These are phyloP conservation scores for Persicaria tinctoria DNA, from an alignment of 148 eudicot genomes.

Conservation along the genomic window DNA sequence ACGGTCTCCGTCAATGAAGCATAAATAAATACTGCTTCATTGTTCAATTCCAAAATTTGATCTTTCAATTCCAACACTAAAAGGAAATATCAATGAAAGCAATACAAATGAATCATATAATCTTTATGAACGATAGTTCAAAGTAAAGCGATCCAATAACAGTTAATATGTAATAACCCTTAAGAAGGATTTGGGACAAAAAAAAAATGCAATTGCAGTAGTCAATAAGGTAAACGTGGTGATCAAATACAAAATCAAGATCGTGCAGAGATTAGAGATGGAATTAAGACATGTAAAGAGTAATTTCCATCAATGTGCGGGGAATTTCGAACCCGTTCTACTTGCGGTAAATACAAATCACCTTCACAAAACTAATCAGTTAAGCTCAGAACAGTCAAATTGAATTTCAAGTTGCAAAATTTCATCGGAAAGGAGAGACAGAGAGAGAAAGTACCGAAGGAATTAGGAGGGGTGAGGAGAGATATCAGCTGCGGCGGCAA, in stretches of 20 bases:
- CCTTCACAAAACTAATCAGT: slow-evolving; percentile 29
- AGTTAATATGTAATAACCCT: neutral
- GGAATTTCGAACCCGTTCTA: slow-evolving; percentile 60
- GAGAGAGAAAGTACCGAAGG: slow-evolving; percentile 29
- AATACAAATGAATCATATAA: neutral
- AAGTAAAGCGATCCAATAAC: neutral
- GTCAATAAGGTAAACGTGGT: neutral
- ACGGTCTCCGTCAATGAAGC: neutral
- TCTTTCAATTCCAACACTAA: neutral
- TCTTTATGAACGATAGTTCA: neutral
- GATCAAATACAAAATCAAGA: neutral
- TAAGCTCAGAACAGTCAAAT: neutral
- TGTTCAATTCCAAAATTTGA: neutral
- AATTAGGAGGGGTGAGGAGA: slow-evolving; percentile 64
- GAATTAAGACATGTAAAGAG: slow-evolving; percentile 84
- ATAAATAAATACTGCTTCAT: neutral
- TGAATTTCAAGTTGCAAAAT: neutral
- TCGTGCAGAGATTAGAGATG: slow-evolving; percentile 12
- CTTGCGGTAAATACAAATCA: slow-evolving; percentile 28
- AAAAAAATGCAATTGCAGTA: neutral
- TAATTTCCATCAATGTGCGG: slow-evolving; percentile 92
- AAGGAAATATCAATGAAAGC: neutral
- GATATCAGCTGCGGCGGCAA: slow-evolving; percentile 83
- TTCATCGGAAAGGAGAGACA: neutral
- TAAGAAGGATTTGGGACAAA: neutral